Evolutionary conservation across 2,329 filamentous ascomycete genomes (phyloP), one percentile per base, ranked within the genome.

Genomic region (Ascochyta clinopodiicola): DNA sequence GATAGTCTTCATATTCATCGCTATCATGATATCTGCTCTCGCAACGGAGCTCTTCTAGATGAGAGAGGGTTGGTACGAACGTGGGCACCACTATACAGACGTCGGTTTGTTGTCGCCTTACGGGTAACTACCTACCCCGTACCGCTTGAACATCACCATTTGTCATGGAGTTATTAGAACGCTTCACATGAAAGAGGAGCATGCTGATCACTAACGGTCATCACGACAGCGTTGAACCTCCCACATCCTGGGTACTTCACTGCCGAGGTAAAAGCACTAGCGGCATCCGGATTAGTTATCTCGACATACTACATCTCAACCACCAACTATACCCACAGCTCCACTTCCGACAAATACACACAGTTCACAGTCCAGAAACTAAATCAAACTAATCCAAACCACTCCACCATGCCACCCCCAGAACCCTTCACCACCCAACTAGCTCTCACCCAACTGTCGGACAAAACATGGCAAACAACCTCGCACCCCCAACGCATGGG

Each of bases 401-500:
- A 27, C 10, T 15, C 31, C 44, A 51, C 10, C 10, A 62, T 60
- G 57, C 38, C 45, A 12, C 15, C 42, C 21, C 2, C 34, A 21
- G 51, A 42, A 12, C 19, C 60, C 4, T 63, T 70, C 42, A 44
- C 46, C 6, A 59, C 68, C 19, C 56, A 60, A 32, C 50, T 69
- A 1, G 51, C 52, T 9, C 48, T 70, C 21, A 56, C 58, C 32
- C 10, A 56, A 6, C 55, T 59, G 0, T 37, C 43, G 32, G 31
- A 58, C 5, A 58, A 61, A 29, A 45, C 51, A 42, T 71, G 51
- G 42, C 54, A 62, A 29, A 64, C 62, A 3, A 31, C 10, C 60
- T 3, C 58, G 69, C 34, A 44, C 51, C 76, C 86, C 50, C 62
- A 71, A 29, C 56, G 57, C 7, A 72, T 76, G 70, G 76, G 75